A percentile compares a stretch with the other conserved stretches of the same genome.
These are phyloP conservation scores for Patellifolia procumbens DNA, from an alignment of 179 eudicot genomes.

Conservation along the genomic window DNA sequence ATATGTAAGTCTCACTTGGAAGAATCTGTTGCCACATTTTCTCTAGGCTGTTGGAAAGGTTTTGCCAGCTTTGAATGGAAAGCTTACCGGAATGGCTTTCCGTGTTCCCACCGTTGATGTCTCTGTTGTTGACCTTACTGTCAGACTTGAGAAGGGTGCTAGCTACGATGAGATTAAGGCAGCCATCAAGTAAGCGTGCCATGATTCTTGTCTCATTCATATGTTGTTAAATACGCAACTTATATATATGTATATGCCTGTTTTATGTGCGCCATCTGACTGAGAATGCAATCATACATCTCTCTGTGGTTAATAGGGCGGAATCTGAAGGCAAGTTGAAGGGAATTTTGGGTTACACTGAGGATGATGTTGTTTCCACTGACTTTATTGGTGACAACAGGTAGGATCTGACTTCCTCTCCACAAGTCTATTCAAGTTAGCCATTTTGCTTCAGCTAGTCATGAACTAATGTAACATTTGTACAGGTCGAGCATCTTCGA, in stretches of 20 bases:
- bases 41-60: constrained; percentile 76
- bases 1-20: neutral
- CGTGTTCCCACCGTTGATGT: constrained; percentile 80
- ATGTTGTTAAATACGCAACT: neutral
- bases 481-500: constrained; percentile 74
- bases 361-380: constrained; percentile 72
- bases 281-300: neutral
- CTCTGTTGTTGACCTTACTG: constrained; percentile 75
- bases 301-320: constrained; percentile 29
- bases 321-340: constrained; percentile 70
- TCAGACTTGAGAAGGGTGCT: constrained; percentile 66
- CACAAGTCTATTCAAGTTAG: neutral
- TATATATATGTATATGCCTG: neutral
- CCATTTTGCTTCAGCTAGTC: neutral
- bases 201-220: neutral
- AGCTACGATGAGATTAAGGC: constrained; percentile 61
- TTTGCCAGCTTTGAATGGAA: constrained; percentile 65
- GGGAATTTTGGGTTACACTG: constrained; percentile 73
- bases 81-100: constrained; percentile 74
- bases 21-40: neutral
- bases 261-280: neutral
- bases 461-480: neutral
- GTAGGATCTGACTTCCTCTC: constrained; percentile 21
- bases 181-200: constrained; percentile 62
- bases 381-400: constrained; percentile 75